Percentiles rank a stretch among this genome's conserved stretches.
Evolutionary conservation across 2,329 filamentous ascomycete genomes (phyloP).

Genomic region (Cylindrodendrum hubeiense): DNA sequence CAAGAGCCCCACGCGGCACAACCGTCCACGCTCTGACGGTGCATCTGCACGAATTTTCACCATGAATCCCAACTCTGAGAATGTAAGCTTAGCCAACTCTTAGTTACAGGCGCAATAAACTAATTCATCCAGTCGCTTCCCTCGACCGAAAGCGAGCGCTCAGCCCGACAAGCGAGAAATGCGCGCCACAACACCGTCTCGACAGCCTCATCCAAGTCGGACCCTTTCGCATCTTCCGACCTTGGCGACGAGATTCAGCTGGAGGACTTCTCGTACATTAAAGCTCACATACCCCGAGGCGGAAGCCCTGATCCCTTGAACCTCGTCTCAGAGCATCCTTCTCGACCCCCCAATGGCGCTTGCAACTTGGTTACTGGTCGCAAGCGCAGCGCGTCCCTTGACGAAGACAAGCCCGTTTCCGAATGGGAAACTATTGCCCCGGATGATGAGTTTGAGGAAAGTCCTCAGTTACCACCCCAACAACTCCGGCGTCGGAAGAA

Average conservation of each 20-base stretch:
- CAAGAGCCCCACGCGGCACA: background rate
- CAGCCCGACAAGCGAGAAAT: constrained; percentile 1
- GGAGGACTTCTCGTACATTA: constrained; percentile 29
- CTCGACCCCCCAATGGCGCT: constrained; percentile 2
- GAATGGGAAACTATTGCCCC: constrained; percentile 48
- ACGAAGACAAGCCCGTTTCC: constrained; percentile 39
- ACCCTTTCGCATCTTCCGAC: constrained; percentile 14
- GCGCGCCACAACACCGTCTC: background rate
- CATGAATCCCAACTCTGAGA: constrained; percentile 15
- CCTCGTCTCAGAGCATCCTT: constrained; percentile 34
- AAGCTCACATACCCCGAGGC: constrained; percentile 7
- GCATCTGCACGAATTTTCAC: background rate
- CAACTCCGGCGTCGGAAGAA: constrained; percentile 30
- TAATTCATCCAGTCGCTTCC: constrained; percentile 18
- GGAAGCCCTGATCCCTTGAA: constrained; percentile 20
- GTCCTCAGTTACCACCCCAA: constrained; percentile 19
- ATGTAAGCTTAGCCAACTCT: constrained; percentile 6
- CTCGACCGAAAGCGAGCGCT: background rate
- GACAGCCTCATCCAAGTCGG: constrained; percentile 5
- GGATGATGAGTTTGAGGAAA: constrained; percentile 40
- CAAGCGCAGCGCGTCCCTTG: constrained; percentile 9
- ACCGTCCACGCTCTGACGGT: background rate
- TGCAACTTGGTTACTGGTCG: background rate
- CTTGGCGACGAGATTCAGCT: constrained; percentile 25
- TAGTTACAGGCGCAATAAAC: background rate